Conservation (phyloP, 2,329 filamentous ascomycete species). For the Epichloe hybrida region DNA sequence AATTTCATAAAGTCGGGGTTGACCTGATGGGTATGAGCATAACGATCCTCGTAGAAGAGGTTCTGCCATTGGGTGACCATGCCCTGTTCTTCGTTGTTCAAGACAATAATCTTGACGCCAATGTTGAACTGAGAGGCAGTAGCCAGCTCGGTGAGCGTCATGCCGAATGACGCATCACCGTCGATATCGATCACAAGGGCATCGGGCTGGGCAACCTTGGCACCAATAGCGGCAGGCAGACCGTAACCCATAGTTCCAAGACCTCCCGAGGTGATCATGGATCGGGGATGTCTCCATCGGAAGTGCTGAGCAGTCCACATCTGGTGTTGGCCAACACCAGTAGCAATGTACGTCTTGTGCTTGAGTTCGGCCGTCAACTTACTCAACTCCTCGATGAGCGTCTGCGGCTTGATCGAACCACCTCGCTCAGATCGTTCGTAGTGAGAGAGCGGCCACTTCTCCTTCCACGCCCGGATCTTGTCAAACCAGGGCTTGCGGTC, state of each 20-base stretch:
- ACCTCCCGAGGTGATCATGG: constrained; percentile 93
- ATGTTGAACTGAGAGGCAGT: constrained; percentile 94
- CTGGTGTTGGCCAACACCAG: constrained; percentile 93
- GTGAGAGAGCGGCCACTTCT: constrained; percentile 69
- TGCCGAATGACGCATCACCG: constrained; percentile 95
- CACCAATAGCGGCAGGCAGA: constrained; percentile 86
- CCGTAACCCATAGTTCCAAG: constrained; percentile 83
- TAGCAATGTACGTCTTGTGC: constrained; percentile 74
- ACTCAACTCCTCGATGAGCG: constrained; percentile 80
- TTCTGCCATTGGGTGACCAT: constrained; percentile 99
- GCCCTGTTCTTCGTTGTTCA: constrained; percentile 96
- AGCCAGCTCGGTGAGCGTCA: constrained; percentile 89
- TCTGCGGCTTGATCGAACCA: constrained; percentile 86
- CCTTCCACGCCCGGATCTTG: constrained; percentile 84
- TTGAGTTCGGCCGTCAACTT: constrained; percentile 70
- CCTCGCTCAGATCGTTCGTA: constrained; percentile 67
- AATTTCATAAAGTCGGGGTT: constrained; percentile 96
- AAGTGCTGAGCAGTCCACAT: constrained; percentile 99
- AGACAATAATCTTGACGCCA: constrained; percentile 80
- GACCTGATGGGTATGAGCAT: constrained; percentile 79
- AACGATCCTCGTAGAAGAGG: constrained; percentile 92
- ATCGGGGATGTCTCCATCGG: constrained; percentile 81
- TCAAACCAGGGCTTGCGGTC: constrained; percentile 76
- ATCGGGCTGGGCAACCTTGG: constrained; percentile 62
- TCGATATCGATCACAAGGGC: constrained; percentile 89